A percentile compares a stretch with the other conserved stretches of the same genome.
These are phyloP conservation scores for Gloeophyllum trabeum DNA, from an alignment of 768 basidiomycete genomes.

Conservation along the genomic window DNA sequence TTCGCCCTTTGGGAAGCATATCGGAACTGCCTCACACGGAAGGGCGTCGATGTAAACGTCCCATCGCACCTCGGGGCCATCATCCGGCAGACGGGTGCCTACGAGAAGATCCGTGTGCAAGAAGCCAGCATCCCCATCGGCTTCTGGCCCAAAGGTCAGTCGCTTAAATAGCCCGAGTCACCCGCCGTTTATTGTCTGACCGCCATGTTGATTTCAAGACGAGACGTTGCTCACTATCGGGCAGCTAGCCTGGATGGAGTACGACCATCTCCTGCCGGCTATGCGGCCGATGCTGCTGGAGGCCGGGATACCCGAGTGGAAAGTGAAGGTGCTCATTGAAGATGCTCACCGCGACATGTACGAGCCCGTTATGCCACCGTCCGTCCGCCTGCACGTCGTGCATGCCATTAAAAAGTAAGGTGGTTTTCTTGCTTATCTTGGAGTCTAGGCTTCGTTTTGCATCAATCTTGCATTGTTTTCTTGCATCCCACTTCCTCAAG, in stretches of 20 bases:
- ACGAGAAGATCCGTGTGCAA: slow-evolving; percentile 41
- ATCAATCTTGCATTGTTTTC: no score
- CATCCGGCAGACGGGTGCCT: slow-evolving; percentile 35
- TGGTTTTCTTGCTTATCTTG: no score
- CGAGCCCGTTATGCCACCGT: slow-evolving; percentile 38
- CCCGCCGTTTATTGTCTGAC: background rate
- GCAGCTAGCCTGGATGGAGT: slow-evolving; percentile 66
- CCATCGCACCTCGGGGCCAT: slow-evolving; percentile 43
- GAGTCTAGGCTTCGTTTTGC: no score
- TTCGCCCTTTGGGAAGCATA: slow-evolving; percentile 53
- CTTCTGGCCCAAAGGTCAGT: slow-evolving; percentile 52
- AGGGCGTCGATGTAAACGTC: slow-evolving; percentile 45
- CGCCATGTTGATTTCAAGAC: slow-evolving; percentile 24
- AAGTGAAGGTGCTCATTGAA: slow-evolving; percentile 43
- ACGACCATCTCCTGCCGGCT: slow-evolving; percentile 53
- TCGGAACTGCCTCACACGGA: slow-evolving; percentile 36
- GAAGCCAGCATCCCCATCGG: slow-evolving; percentile 59
- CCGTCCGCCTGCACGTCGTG: slow-evolving; percentile 45
- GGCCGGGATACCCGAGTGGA: slow-evolving; percentile 37
- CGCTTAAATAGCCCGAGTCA: no score
- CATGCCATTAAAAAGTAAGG: slow-evolving; percentile 40
- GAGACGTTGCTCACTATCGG: slow-evolving; percentile 48
- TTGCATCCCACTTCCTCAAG: no score
- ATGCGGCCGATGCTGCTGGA: slow-evolving; percentile 48
- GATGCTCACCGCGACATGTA: slow-evolving; percentile 60